Percentiles rank a stretch among this genome's conserved stretches.
phyloP scores from a whole-genome alignment of 371 early-diverging fungal species.

The Gilbertella persicaria region DNA sequence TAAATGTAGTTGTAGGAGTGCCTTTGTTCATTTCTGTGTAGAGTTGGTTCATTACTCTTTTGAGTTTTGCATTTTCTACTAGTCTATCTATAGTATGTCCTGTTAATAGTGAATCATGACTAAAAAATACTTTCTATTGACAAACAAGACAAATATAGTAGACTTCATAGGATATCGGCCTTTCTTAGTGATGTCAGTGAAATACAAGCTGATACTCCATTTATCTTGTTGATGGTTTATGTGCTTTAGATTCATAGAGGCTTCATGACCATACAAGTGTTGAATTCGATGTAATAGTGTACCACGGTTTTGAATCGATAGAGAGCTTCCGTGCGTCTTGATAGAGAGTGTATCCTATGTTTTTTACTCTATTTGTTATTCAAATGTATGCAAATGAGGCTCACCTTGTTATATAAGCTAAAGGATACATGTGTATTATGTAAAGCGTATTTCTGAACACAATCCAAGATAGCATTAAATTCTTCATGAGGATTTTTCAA shows the following conservation, averaged over 20 bases:
- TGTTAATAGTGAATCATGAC: too few species aligned
- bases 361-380: too few species aligned
- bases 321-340: too few species aligned
- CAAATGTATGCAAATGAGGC: too few species aligned
- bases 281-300: conserved; percentile 75
- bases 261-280: conserved; percentile 64
- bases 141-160: conserved; percentile 77
- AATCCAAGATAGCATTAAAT: conserved; percentile 72
- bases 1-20: conserved; percentile 77
- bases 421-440: conserved; percentile 76
- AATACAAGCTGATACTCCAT: not conserved
- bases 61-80: conserved; percentile 77
- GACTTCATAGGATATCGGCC: conserved; percentile 36
- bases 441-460: conserved; percentile 79
- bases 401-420: conserved; percentile 63
- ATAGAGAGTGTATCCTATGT: too few species aligned
- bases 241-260: conserved; percentile 36
- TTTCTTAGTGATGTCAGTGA: conserved; percentile 62
- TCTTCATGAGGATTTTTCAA: conserved; percentile 75
- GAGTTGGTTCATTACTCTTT: conserved; percentile 68
- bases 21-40: conserved; percentile 68
- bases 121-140: conserved; percentile 75
- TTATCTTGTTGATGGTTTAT: not conserved
- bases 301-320: conserved; percentile 29
- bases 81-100: conserved; percentile 59